These are phyloP conservation scores for Malus hybrid DNA, from an alignment of 331 rosid species.

Conservation along the genomic window DNA sequence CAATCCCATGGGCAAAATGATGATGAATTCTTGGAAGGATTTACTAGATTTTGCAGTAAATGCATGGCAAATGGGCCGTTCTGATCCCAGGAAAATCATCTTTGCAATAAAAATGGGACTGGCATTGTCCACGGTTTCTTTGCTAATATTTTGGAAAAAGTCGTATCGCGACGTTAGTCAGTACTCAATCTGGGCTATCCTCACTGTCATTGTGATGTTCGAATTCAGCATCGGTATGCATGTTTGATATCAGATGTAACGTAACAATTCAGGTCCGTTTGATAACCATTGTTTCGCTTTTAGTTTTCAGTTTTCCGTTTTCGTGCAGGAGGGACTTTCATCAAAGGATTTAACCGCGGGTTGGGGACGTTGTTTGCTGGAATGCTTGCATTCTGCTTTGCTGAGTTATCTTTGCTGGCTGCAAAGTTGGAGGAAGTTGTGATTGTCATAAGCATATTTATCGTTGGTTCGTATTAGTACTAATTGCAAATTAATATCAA, in stretches of 20 bases:
- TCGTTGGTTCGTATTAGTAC: slow-evolving; percentile 4
- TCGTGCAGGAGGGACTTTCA: slow-evolving; percentile 24
- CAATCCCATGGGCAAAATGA: neutral
- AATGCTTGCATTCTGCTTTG: slow-evolving; percentile 21
- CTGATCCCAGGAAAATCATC: slow-evolving; percentile 22
- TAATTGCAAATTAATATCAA: neutral
- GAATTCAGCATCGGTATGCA: slow-evolving; percentile 23
- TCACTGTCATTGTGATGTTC: slow-evolving; percentile 28
- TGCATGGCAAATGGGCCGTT: slow-evolving; percentile 24
- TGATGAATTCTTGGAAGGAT: neutral
- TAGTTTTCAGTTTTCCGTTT: neutral
- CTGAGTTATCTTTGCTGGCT: slow-evolving; percentile 17
- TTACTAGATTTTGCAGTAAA: neutral
- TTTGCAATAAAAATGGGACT: slow-evolving; percentile 25
- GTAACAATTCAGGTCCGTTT: neutral
- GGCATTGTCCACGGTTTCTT: slow-evolving; percentile 19
- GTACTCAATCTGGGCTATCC: slow-evolving; percentile 27
- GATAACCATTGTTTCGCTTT: neutral
- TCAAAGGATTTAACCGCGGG: slow-evolving; percentile 25
- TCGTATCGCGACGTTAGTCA: slow-evolving; percentile 15
- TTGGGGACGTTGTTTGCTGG: slow-evolving; percentile 22
- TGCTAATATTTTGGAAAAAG: slow-evolving; percentile 22
- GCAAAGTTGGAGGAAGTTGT: slow-evolving; percentile 16
- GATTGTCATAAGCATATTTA: slow-evolving; percentile 16
- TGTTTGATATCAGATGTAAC: neutral